Evolutionary conservation across 2,329 filamentous ascomycete species (phyloP), one percentile per base, ranked within the genome.

Genomic region (Monascus ruber): DNA sequence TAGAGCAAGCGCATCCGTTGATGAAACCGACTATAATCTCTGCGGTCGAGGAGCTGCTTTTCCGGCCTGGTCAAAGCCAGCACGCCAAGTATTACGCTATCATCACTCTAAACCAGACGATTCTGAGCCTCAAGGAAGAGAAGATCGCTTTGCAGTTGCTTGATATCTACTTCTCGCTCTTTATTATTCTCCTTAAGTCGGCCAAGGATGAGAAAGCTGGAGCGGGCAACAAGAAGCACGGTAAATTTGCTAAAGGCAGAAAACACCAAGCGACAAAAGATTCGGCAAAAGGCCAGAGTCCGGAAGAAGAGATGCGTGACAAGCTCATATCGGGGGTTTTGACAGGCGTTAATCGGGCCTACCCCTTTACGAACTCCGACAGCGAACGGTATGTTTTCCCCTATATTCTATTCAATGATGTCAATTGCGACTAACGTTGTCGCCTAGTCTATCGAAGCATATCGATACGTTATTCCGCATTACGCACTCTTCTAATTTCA

Each of bases 401-500:
- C 26, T 32, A 31, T 31, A 11, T 31, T 8, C n/a, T 8, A 8
- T 8, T 31, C n/a, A 17, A 8, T 33, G 33, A 9, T 28, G 24
- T 36, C 34, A 35, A 39, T 10, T 31, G 26, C 27, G 47, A 49
- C 54, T 52, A 53, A 55, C 38, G 39, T 39, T 17, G 29, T 26
- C 6, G 11, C 41, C 33, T 47, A 83, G 79, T 24, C 77, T 96
- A 48, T 85, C 93, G 54, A 79, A 81, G 42, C 89, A 98, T 55
- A 76, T 98, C 41, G 83, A 96, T 57, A 95, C 89, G 3, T 74
- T 98, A 25, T 98, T 95, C 73, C 81, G 79, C 52, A 91, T 98
- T 53, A 94, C 91, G 0, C 91, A 98, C 64, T 96, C 89, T 1
- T 86, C 89, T 41, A 98, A 98, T 63, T 96, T 98, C 74, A 98